Evolutionary conservation across 306 rosid species (phyloP).

Genomic region (Spatholobus suberectus): DNA sequence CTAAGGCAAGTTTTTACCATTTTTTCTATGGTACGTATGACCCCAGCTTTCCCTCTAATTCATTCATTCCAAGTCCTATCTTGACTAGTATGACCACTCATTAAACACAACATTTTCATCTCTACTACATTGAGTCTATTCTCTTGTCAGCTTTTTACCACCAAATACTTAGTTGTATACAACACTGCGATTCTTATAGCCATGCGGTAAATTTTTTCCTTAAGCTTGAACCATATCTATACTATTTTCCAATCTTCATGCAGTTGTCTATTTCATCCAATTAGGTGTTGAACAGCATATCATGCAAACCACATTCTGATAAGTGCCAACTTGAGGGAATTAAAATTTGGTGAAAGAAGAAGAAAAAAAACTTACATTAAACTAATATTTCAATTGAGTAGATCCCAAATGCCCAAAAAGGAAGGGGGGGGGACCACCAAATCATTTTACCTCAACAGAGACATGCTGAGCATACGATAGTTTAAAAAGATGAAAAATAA

Average conservation of each 20-base stretch:
- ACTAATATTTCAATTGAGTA: not conserved
- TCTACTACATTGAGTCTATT: not conserved
- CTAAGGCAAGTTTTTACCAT: not conserved
- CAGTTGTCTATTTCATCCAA: slow-evolving; percentile 1
- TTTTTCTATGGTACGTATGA: not conserved
- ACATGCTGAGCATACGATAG: not conserved
- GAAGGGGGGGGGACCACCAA: not conserved
- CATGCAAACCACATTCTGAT: slow-evolving; percentile 3
- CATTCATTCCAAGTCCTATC: not conserved
- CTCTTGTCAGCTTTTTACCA: not conserved
- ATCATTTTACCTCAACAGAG: not conserved
- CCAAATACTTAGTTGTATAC: not conserved
- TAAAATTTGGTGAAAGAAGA: slow-evolving; percentile 16
- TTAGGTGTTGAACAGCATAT: slow-evolving; percentile 2
- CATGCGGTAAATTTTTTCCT: not conserved
- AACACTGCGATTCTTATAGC: not conserved
- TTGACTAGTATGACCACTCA: not conserved
- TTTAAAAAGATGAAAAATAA: slow-evolving; percentile 2
- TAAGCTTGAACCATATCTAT: not conserved
- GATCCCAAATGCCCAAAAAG: not conserved
- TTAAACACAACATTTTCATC: not conserved
- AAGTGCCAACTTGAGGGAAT: not conserved
- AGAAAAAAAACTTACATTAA: slow-evolving; percentile 2
- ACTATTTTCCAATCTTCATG: slow-evolving; percentile 27
- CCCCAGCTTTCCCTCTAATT: not conserved